phyloP scores from a whole-genome alignment of 2,329 filamentous ascomycete species.

The Penicillium sp. region DNA sequence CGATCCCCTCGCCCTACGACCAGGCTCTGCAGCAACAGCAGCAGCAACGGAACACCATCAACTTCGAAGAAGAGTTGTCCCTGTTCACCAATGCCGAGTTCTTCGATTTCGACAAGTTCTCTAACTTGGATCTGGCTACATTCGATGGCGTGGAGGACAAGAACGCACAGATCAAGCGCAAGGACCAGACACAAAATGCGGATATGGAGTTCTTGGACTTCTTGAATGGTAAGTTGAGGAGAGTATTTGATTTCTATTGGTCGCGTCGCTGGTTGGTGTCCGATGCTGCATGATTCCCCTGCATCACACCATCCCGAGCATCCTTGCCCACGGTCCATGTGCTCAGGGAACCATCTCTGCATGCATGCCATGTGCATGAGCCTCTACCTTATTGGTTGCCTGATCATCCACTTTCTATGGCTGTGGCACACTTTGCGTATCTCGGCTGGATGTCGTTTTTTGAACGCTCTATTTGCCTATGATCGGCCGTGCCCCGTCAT shows the following conservation, averaged over 20 bases:
- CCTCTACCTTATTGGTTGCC: slow-evolving; percentile 5
- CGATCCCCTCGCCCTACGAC: slow-evolving; percentile 60
- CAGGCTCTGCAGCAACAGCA: slow-evolving; percentile 57
- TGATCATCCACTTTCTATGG: slow-evolving; percentile 4
- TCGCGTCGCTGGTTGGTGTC: slow-evolving; percentile 12
- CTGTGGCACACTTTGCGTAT: neutral
- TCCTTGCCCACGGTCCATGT: slow-evolving; percentile 1
- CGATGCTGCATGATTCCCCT: slow-evolving; percentile 6
- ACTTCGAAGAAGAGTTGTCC: slow-evolving; percentile 66
- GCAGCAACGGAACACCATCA: slow-evolving; percentile 56
- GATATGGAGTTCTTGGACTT: slow-evolving; percentile 42
- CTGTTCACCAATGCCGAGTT: slow-evolving; percentile 81
- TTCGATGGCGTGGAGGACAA: slow-evolving; percentile 34
- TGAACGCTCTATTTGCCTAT: slow-evolving; percentile 9
- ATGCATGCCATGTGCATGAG: neutral
- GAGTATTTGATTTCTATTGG: slow-evolving; percentile 7
- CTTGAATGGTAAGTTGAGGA: slow-evolving; percentile 37
- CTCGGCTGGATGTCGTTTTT: slow-evolving; percentile 17
- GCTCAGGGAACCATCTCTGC: slow-evolving; percentile 8
- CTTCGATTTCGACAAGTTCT: slow-evolving; percentile 64
- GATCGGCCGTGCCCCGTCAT: neutral
- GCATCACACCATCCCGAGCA: slow-evolving; percentile 12
- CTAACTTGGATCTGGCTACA: slow-evolving; percentile 31
- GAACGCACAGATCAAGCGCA: slow-evolving; percentile 20
- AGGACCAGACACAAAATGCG: slow-evolving; percentile 23